A percentile compares a stretch with the other conserved stretches of the same genome.
Conservation (phyloP, 768 basidiomycete genomes). For the Phallus indusiatus region DNA sequence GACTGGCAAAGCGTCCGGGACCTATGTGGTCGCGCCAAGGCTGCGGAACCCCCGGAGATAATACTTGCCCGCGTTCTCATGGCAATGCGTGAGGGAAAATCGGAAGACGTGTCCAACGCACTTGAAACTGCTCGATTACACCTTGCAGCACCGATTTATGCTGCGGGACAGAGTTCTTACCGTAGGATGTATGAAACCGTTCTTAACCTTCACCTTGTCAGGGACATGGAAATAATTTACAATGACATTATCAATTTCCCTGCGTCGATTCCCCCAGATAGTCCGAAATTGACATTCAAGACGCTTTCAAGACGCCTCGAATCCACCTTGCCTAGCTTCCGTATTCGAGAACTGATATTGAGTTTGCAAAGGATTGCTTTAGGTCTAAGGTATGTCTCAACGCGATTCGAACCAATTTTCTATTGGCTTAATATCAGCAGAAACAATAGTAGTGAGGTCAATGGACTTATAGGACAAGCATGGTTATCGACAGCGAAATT, state of each 20-base stretch:
- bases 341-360: constrained; percentile 77
- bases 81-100: constrained; percentile 57
- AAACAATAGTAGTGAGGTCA: constrained; percentile 26
- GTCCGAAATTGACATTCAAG: constrained; percentile 20
- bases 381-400: constrained; percentile 45
- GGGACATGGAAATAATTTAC: constrained; percentile 72
- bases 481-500: constrained; percentile 96
- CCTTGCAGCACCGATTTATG: constrained; percentile 72
- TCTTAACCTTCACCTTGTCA: constrained; percentile 74
- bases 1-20: constrained; percentile 79
- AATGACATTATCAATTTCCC: background rate
- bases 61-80: constrained; percentile 74
- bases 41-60: constrained; percentile 48
- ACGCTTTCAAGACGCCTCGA: constrained; percentile 58
- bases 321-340: constrained; percentile 78
- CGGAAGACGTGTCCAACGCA: constrained; percentile 34
- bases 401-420: background rate
- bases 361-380: constrained; percentile 87
- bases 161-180: constrained; percentile 75
- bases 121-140: constrained; percentile 57
- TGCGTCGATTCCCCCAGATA: background rate
- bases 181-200: constrained; percentile 81
- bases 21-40: constrained; percentile 32
- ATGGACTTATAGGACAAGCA: constrained; percentile 61
- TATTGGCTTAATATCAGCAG: constrained; percentile 1